Conservation (phyloP, 768 basidiomycete species). For the Hemileccinum rubropunctum region DNA sequence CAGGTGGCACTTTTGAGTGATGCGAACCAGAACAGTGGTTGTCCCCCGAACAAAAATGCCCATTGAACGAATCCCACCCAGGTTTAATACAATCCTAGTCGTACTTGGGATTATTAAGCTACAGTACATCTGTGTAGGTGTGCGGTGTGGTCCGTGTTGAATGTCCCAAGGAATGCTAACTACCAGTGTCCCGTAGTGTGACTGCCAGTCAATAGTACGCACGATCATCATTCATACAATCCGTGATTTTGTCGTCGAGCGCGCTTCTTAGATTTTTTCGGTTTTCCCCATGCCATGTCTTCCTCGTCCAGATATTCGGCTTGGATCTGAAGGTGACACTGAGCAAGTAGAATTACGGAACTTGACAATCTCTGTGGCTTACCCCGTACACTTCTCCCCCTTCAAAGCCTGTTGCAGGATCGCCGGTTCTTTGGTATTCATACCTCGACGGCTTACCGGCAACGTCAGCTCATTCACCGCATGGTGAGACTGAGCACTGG, state of each 20-base stretch:
- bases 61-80: neutral
- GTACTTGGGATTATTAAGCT: too few species aligned
- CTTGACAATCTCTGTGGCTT: neutral
- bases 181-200: too few species aligned
- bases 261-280: slow-evolving; percentile 9
- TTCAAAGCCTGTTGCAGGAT: slow-evolving; percentile 17
- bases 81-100: neutral
- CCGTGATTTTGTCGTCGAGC: neutral
- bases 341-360: neutral
- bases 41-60: too few species aligned
- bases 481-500: slow-evolving; percentile 1
- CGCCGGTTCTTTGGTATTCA: slow-evolving; percentile 8
- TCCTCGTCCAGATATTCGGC: slow-evolving; percentile 28
- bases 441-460: slow-evolving; percentile 15
- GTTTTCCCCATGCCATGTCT: slow-evolving; percentile 27
- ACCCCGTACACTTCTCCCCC: slow-evolving; percentile 21
- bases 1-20: too few species aligned
- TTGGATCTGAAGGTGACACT: slow-evolving; percentile 8
- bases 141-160: too few species aligned
- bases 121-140: too few species aligned
- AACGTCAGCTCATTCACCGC: neutral
- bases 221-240: neutral
- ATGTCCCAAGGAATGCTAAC: too few species aligned
- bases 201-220: too few species aligned
- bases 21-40: too few species aligned